Evolutionary conservation across 2,329 filamentous ascomycete genomes (phyloP).

Genomic region (Chlorencoelia australis): DNA sequence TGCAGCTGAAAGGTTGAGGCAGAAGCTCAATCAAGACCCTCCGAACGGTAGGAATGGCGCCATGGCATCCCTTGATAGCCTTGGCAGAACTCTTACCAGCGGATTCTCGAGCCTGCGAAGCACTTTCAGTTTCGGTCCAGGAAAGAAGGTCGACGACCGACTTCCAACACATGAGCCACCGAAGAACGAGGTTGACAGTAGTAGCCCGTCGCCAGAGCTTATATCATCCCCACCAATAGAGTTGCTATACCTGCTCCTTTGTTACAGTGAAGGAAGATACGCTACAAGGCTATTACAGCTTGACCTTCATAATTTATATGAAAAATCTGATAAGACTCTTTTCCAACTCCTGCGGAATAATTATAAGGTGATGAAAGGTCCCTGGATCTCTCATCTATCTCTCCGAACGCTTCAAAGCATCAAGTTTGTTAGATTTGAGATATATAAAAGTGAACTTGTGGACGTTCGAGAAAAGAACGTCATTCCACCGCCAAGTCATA

Average conservation of each 20-base stretch:
- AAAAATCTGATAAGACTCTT: slow-evolving; percentile 10
- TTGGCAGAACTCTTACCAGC: background rate
- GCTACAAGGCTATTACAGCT: slow-evolving; percentile 14
- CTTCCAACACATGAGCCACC: slow-evolving; percentile 2
- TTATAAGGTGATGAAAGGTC: slow-evolving; percentile 9
- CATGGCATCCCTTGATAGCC: background rate
- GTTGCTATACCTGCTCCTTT: slow-evolving; percentile 13
- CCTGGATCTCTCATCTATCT: slow-evolving; percentile 7
- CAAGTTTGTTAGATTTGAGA: slow-evolving; percentile 18
- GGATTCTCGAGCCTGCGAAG: background rate
- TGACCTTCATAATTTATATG: slow-evolving; percentile 7
- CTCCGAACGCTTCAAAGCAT: slow-evolving; percentile 12
- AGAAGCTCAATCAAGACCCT: background rate
- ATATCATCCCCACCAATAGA: background rate
- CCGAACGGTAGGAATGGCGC: background rate
- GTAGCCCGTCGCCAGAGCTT: background rate
- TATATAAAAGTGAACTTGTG: slow-evolving; percentile 11
- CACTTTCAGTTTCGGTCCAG: background rate
- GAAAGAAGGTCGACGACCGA: background rate
- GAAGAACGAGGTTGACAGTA: background rate
- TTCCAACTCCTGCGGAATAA: slow-evolving; percentile 10
- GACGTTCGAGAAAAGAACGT: slow-evolving; percentile 14
- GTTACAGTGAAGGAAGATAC: slow-evolving; percentile 12
- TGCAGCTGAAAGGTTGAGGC: background rate
- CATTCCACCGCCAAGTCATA: slow-evolving; percentile 12